A percentile compares a stretch with the other conserved stretches of the same genome.
Evolutionary conservation across 2,329 filamentous ascomycete genomes (phyloP).

Genomic region (Pestalotiopsis sp.): DNA sequence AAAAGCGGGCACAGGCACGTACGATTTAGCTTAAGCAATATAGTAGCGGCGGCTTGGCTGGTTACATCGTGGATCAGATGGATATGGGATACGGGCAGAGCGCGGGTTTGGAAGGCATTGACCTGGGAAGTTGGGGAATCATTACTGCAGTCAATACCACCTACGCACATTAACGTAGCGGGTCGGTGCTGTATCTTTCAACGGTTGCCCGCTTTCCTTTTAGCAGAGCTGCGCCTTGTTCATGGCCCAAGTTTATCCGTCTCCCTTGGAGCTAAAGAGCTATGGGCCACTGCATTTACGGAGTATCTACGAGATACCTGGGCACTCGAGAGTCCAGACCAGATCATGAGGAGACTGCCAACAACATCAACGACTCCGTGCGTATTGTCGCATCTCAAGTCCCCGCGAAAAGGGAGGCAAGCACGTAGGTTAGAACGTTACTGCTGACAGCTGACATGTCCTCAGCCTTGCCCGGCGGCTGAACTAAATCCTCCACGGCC

Average conservation of each 20-base stretch:
- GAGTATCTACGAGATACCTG: not conserved
- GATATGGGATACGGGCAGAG: not conserved
- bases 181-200: constrained; percentile 1
- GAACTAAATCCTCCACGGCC: not conserved
- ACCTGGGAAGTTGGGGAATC: no score
- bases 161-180: not conserved
- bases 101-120: not conserved
- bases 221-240: not conserved
- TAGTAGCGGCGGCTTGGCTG: not conserved
- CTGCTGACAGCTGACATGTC: not conserved
- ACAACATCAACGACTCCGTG: not conserved
- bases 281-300: not conserved
- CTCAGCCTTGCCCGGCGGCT: not conserved
- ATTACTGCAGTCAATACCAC: no score
- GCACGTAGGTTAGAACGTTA: not conserved
- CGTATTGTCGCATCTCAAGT: no score
- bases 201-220: not conserved
- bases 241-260: not conserved
- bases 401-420: no score
- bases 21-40: not conserved
- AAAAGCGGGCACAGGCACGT: not conserved
- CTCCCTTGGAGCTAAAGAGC: not conserved
- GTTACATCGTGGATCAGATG: not conserved
- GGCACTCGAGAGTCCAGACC: not conserved
- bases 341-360: not conserved